These are phyloP conservation scores for Scytalidium sp. DNA, from an alignment of 2,329 filamentous ascomycete genomes.

Conservation along the genomic window DNA sequence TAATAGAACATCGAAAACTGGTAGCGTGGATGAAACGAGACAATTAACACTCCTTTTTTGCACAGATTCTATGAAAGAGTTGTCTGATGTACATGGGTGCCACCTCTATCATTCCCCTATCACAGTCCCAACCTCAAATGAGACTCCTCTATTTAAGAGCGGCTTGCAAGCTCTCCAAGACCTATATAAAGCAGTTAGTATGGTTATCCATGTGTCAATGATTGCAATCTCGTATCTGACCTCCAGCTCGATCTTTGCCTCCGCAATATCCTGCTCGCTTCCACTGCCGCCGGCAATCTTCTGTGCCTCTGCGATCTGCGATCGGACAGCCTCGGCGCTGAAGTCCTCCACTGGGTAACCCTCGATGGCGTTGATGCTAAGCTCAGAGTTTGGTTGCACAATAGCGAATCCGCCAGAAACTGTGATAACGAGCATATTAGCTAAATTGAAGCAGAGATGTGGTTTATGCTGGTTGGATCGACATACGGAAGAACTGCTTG, in stretches of 20 bases:
- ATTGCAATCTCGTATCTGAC: constrained; percentile 45
- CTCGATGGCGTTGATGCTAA: constrained; percentile 99
- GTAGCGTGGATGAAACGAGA: constrained; percentile 12
- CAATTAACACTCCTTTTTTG: constrained; percentile 7
- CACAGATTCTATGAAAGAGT: constrained; percentile 4
- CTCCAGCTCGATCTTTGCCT: constrained; percentile 99
- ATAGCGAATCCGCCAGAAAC: constrained; percentile 96
- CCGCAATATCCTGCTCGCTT: constrained; percentile 95
- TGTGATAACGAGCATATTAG: constrained; percentile 34
- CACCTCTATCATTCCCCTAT: constrained; percentile 22
- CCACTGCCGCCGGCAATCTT: constrained; percentile 89
- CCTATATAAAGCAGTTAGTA: constrained; percentile 51
- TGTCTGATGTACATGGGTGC: constrained; percentile 28
- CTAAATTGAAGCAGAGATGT: too few species aligned
- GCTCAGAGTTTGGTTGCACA: constrained; percentile 88
- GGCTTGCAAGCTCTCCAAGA: constrained; percentile 79
- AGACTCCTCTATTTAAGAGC: constrained; percentile 65
- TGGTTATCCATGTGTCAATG: constrained; percentile 1
- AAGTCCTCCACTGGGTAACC: constrained; percentile 94
- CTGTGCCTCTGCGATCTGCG: constrained; percentile 91
- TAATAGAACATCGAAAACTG: neutral
- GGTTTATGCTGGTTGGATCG: constrained; percentile 2
- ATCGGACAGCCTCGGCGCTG: constrained; percentile 82
- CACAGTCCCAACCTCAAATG: constrained; percentile 6
- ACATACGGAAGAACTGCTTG: constrained; percentile 99